Percentiles rank a stretch among this genome's conserved stretches.
These are phyloP conservation scores for Astraeus odoratus DNA, from an alignment of 768 basidiomycete species.

Conservation along the genomic window DNA sequence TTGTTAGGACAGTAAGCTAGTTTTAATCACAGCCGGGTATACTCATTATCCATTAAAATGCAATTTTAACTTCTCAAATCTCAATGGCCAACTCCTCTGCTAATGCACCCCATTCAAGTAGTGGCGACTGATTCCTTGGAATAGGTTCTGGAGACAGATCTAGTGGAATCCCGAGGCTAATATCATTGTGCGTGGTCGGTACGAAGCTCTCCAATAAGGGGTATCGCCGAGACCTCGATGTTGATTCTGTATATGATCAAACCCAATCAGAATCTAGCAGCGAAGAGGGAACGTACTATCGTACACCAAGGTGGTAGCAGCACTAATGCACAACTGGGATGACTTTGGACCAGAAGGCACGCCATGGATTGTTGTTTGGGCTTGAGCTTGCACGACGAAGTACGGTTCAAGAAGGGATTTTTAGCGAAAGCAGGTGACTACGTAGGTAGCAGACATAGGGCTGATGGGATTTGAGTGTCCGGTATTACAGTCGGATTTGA, in stretches of 20 bases:
- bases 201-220: slow-evolving; percentile 32
- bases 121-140: slow-evolving; percentile 16
- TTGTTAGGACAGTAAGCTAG: slow-evolving; percentile 5
- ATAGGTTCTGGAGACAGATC: slow-evolving; percentile 13
- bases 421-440: slow-evolving; percentile 36
- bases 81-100: slow-evolving; percentile 57
- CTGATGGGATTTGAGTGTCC: slow-evolving; percentile 57
- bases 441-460: slow-evolving; percentile 50
- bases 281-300: slow-evolving; percentile 34
- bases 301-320: slow-evolving; percentile 55
- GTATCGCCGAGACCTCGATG: slow-evolving; percentile 48
- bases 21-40: slow-evolving; percentile 14
- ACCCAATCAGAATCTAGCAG: not conserved
- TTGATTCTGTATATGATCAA: slow-evolving; percentile 35
- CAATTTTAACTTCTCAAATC: slow-evolving; percentile 50
- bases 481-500: slow-evolving; percentile 52
- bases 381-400: slow-evolving; percentile 28
- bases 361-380: slow-evolving; percentile 24
- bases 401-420: slow-evolving; percentile 40
- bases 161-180: slow-evolving; percentile 34
- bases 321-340: slow-evolving; percentile 44
- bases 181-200: slow-evolving; percentile 26
- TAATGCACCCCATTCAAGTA: slow-evolving; percentile 44
- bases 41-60: slow-evolving; percentile 45
- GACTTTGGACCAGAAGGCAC: slow-evolving; percentile 30